phyloP scores from a whole-genome alignment of 1,284 basidiomycete species.

The Irpex sp. region DNA sequence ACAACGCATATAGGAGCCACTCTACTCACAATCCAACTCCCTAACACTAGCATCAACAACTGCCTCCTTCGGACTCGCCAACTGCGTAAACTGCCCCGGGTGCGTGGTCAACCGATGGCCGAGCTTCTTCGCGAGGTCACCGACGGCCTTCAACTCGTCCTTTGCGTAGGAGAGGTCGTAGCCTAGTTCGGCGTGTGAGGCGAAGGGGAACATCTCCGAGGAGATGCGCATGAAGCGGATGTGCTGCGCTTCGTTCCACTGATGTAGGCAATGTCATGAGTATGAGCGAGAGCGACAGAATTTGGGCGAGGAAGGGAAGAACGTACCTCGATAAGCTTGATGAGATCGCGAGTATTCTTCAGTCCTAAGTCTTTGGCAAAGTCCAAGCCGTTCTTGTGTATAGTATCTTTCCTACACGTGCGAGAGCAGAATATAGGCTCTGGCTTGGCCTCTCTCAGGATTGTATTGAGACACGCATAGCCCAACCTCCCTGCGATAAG shows the following conservation, averaged over 20 bases:
- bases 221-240: slow-evolving; percentile 83
- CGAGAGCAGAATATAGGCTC: slow-evolving; percentile 62
- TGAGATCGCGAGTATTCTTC: slow-evolving; percentile 72
- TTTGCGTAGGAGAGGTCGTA: slow-evolving; percentile 75
- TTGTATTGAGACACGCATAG: slow-evolving; percentile 85
- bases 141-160: slow-evolving; percentile 51
- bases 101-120: slow-evolving; percentile 85
- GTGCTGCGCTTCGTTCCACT: slow-evolving; percentile 81
- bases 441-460: slow-evolving; percentile 70
- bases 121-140: slow-evolving; percentile 71
- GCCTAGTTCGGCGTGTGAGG: slow-evolving; percentile 77
- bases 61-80: slow-evolving; percentile 71
- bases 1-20: neutral
- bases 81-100: slow-evolving; percentile 82
- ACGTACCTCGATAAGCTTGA: slow-evolving; percentile 52
- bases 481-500: slow-evolving; percentile 50
- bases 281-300: too few relatives aligned
- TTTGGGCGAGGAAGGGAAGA: neutral
- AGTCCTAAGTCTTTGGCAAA: slow-evolving; percentile 77
- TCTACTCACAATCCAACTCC: slow-evolving; percentile 58
- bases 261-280: too few relatives aligned
- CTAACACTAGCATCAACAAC: slow-evolving; percentile 76
- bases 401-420: slow-evolving; percentile 63
- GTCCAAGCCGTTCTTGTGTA: slow-evolving; percentile 75
- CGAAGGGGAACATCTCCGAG: slow-evolving; percentile 90